Evolutionary conservation across 805 yeast genomes (phyloP), one percentile per base, ranked within the genome.

Genomic region (Clavispora asparagi): DNA sequence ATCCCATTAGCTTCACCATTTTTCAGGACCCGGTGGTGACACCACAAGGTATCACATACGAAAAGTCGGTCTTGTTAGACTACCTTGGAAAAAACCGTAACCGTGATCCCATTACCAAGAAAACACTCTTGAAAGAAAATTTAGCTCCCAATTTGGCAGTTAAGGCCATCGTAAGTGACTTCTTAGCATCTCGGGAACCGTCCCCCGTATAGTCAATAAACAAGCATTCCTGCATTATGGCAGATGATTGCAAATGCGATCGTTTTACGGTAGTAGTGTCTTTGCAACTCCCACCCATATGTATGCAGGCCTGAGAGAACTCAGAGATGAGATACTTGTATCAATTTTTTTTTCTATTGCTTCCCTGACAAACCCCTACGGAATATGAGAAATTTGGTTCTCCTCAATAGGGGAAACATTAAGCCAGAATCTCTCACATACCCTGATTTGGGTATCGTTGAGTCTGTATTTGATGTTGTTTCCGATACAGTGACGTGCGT

Each of bases 401-500:
- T 75, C 31, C 67, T 83, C 44, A 82, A 83, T 54, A 68, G 76
- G 49, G 86, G 87, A 6, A 61, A 59, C 16, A 68, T 86, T 13
- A 50, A 57, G 25, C 81, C 81, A 2, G 69, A 67, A 39, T 78
- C 90, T 0, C 62, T 69, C 39, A 76, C 83, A 2, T 83, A 77
- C 42, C 92, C 92, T 0, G 91, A 84, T 55, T 64, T 83, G 46
- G 69, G 70, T n/a, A 67, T 82, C 7, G 55, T 72, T 1, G 74
- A 76, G 14, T 66, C 86, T 1, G 76, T 70, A 11, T 87, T 88
- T 57, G 96, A 89, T 60, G 77, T 86, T 0, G 78, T 87, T 30
- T 76, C 84, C 9, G 94, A 88, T 60, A 77, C 87, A 45, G 71
- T 89, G 33, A 81, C 94, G 0, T 77, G 81, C 52, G 85, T 78